Conservation (phyloP, 1,139 yeast species). For the Taphrina betulina region DNA sequence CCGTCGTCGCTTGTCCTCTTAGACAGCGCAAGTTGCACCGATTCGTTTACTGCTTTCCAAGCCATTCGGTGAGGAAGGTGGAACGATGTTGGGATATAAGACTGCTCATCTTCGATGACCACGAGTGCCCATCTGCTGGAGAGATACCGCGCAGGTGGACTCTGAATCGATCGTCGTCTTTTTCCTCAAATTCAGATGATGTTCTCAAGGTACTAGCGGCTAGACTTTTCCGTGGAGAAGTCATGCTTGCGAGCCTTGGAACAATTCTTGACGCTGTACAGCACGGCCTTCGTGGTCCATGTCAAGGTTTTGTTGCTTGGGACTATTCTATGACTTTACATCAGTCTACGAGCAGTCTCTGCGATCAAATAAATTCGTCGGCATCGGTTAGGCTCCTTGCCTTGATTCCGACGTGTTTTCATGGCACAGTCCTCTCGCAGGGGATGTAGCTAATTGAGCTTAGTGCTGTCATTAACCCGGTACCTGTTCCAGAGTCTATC, state of each 20-base stretch:
- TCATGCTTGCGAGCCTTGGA: neutral
- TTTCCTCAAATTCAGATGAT: constrained; percentile 21
- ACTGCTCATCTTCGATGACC: constrained; percentile 4
- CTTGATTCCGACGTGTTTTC: constrained; percentile 2
- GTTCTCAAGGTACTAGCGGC: neutral
- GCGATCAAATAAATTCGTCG: constrained; percentile 30
- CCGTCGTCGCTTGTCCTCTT: too few relatives aligned
- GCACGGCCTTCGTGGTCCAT: neutral
- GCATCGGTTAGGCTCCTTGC: too few relatives aligned
- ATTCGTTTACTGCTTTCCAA: neutral
- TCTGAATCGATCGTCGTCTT: constrained; percentile 7
- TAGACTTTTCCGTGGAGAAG: neutral
- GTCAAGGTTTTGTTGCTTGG: constrained; percentile 27
- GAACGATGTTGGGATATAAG: constrained; percentile 25
- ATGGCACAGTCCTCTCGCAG: constrained; percentile 20
- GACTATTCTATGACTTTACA: neutral
- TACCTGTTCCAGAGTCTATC: constrained; percentile 82
- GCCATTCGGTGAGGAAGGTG: too few relatives aligned
- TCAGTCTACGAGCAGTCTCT: constrained; percentile 6
- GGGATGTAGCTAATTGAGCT: constrained; percentile 28
- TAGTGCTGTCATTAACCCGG: constrained; percentile 42
- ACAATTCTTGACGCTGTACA: neutral
- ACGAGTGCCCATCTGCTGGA: too few relatives aligned
- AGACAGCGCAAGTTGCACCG: too few relatives aligned
- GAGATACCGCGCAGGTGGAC: too few relatives aligned